Evolutionary conservation across 2,329 filamentous ascomycete genomes (phyloP).

Genomic region (Exophiala viscosa): DNA sequence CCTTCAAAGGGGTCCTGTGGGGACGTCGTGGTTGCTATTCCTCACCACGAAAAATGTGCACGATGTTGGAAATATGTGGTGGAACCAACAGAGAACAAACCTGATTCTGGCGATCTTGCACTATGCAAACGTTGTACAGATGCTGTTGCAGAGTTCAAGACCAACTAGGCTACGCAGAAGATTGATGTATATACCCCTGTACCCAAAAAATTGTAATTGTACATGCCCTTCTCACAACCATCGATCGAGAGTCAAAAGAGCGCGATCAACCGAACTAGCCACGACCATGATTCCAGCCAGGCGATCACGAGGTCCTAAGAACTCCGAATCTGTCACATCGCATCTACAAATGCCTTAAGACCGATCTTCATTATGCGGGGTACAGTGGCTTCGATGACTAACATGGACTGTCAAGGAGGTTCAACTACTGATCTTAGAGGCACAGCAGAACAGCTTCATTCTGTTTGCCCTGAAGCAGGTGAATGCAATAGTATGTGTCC

Average conservation of each 20-base stretch:
- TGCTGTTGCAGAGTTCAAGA: slow-evolving; percentile 17
- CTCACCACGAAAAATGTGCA: slow-evolving; percentile 61
- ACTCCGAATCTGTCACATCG: too few species aligned
- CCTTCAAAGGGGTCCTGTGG: slow-evolving; percentile 8
- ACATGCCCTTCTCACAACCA: not conserved
- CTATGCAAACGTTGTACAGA: slow-evolving; percentile 22
- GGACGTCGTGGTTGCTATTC: slow-evolving; percentile 12
- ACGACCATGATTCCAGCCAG: too few species aligned
- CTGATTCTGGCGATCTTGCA: slow-evolving; percentile 1
- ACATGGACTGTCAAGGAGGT: not conserved
- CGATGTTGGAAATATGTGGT: slow-evolving; percentile 81
- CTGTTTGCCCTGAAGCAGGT: too few species aligned
- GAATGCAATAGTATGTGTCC: not conserved
- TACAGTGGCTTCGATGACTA: not conserved
- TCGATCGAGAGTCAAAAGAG: too few species aligned
- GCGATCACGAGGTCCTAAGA: too few species aligned
- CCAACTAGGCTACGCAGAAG: not conserved
- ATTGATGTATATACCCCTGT: slow-evolving; percentile 11
- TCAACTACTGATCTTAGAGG: too few species aligned
- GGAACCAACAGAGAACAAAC: not conserved
- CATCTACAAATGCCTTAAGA: too few species aligned
- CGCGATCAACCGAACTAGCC: too few species aligned
- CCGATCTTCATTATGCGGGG: too few species aligned
- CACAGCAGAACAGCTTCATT: too few species aligned
- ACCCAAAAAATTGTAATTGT: slow-evolving; percentile 11